Conservation (phyloP, 495 filamentous ascomycete genomes). For the Eremomyces bilateralis region DNA sequence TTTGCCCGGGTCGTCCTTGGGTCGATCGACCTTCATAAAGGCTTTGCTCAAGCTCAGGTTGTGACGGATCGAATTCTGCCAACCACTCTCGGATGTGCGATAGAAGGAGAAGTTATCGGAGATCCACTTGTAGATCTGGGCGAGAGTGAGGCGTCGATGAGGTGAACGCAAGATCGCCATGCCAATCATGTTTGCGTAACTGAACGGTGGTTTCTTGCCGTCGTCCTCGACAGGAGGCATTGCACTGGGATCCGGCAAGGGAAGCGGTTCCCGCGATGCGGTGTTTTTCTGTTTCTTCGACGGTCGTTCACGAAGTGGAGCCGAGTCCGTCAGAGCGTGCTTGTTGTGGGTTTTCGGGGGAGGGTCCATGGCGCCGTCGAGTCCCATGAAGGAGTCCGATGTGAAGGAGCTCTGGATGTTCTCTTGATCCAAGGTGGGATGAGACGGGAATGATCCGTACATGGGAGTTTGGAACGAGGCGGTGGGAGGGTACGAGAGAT, state of each 20-base stretch:
- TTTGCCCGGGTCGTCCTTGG: conserved; percentile 94
- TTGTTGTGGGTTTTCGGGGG: conserved; percentile 40
- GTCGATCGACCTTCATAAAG: conserved; percentile 89
- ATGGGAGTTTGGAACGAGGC: conserved; percentile 43
- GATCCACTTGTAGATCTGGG: conserved; percentile 99
- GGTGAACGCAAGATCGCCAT: conserved; percentile 88
- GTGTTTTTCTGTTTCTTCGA: conserved; percentile 33
- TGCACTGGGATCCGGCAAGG: conserved; percentile 40
- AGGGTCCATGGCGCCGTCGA: conserved; percentile 17
- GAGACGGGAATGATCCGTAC: conserved; percentile 19
- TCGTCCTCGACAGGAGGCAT: conserved; percentile 72
- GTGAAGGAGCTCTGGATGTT: conserved; percentile 29
- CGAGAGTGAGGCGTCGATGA: conserved; percentile 62
- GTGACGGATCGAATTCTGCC: conserved; percentile 98
- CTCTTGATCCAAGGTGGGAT: conserved; percentile 34
- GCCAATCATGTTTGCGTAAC: conserved; percentile 88
- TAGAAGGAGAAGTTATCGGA: conserved; percentile 84
- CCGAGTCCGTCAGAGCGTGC: conserved; percentile 47
- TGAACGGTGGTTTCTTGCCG: conserved; percentile 70
- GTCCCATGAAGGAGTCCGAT: conserved; percentile 3
- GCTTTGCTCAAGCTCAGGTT: conserved; percentile 95
- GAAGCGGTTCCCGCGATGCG: conserved; percentile 15
- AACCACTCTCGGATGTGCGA: conserved; percentile 53
- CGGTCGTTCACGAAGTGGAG: conserved; percentile 46
- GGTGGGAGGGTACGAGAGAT: conserved; percentile 29